Percentiles rank a stretch among this genome's conserved stretches.
Evolutionary conservation across 1,284 basidiomycete genomes (phyloP).

Genomic region (Ganoderma boninense): DNA sequence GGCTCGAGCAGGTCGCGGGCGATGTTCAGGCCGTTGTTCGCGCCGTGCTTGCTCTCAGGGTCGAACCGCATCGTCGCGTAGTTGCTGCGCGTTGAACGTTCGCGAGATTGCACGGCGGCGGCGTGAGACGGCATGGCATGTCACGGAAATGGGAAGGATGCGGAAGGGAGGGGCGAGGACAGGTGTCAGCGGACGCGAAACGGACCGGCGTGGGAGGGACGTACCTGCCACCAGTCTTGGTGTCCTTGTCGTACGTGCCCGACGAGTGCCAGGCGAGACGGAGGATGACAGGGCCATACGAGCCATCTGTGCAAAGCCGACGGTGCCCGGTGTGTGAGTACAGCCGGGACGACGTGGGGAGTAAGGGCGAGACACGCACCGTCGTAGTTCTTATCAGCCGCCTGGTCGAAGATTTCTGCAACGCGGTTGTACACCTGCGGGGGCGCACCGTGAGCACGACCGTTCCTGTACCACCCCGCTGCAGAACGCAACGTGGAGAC

Average conservation of each 20-base stretch:
- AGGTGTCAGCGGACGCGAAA: constrained; percentile 13
- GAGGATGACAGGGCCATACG: constrained; percentile 90
- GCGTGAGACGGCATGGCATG: neutral
- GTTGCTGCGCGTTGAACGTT: constrained; percentile 61
- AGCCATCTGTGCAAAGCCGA: constrained; percentile 71
- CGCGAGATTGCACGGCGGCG: neutral
- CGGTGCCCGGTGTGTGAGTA: neutral
- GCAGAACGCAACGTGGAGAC: neutral
- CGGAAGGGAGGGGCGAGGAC: neutral
- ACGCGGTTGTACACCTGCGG: constrained; percentile 87
- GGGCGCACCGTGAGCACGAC: constrained; percentile 2
- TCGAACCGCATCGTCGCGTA: constrained; percentile 96
- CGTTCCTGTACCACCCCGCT: neutral
- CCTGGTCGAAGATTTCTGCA: constrained; percentile 79
- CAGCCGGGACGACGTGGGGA: neutral
- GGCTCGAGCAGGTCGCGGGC: constrained; percentile 90
- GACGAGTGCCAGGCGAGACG: constrained; percentile 95
- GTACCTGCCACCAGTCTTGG: constrained; percentile 88
- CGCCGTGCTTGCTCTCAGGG: constrained; percentile 85
- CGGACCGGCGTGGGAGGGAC: constrained; percentile 26
- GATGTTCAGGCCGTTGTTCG: constrained; percentile 87
- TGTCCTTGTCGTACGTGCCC: constrained; percentile 91
- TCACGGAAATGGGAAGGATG: neutral
- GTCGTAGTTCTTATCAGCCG: constrained; percentile 77
- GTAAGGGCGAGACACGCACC: constrained; percentile 55